Conservation (phyloP, 805 yeast genomes). For the Candida takata region DNA sequence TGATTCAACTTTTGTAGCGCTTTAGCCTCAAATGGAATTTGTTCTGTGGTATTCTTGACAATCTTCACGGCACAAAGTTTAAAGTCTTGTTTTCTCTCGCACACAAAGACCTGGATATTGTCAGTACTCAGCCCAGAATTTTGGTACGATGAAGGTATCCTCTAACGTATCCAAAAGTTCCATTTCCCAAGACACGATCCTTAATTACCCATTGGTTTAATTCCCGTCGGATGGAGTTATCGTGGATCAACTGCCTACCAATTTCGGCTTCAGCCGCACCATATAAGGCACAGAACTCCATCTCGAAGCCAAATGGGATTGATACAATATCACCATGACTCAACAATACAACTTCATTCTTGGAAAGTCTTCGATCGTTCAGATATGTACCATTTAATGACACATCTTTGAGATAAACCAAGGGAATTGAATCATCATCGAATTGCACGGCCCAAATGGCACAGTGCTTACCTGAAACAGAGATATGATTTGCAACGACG, state of each 20-base stretch:
- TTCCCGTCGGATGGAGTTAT: slow-evolving; percentile 17
- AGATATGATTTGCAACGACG: slow-evolving; percentile 28
- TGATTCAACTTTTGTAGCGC: slow-evolving; percentile 34
- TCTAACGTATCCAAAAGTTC: slow-evolving; percentile 51
- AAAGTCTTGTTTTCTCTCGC: slow-evolving; percentile 20
- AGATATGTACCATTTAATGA: slow-evolving; percentile 47
- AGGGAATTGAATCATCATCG: slow-evolving; percentile 39
- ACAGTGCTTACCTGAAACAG: slow-evolving; percentile 43
- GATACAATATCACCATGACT: slow-evolving; percentile 33
- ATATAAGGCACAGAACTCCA: slow-evolving; percentile 17
- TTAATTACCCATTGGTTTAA: slow-evolving; percentile 37
- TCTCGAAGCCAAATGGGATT: slow-evolving; percentile 26
- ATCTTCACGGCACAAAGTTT: slow-evolving; percentile 45
- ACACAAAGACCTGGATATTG: slow-evolving; percentile 25
- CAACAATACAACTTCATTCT: slow-evolving; percentile 28
- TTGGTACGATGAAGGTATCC: slow-evolving; percentile 2
- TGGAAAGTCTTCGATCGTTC: slow-evolving; percentile 29
- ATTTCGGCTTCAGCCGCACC: slow-evolving; percentile 11
- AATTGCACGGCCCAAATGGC: slow-evolving; percentile 42
- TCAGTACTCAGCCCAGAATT: slow-evolving; percentile 1
- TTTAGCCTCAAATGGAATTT: slow-evolving; percentile 35
- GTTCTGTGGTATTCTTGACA: slow-evolving; percentile 26
- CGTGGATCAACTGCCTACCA: slow-evolving; percentile 13
- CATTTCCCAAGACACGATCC: slow-evolving; percentile 40
- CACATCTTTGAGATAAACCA: slow-evolving; percentile 42